Base-by-base conservation (phyloP, 2,329 filamentous ascomycete species). In the Colletotrichum caudatum region DNA sequence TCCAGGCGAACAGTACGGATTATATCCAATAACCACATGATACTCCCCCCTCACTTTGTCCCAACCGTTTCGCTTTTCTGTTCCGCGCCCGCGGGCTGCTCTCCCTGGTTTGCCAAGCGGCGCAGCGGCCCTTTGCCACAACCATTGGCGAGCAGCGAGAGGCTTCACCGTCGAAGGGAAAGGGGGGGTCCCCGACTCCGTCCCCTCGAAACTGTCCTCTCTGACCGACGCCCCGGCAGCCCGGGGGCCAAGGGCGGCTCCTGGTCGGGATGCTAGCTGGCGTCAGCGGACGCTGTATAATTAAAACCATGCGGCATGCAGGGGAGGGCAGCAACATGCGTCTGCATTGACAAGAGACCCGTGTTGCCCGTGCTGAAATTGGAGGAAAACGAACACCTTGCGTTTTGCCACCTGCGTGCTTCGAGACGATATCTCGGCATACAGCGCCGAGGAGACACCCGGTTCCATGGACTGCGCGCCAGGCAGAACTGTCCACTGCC, bases 191-290 rank as follows among this genome's bases (percentile, higher is more conserved):
- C 12, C 29, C 29, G 33, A 2, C 2, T 7, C 29, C 44, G 20
- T 14, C 12, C 39, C 39, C 56, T n/a, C 29, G 46, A 46, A 14
- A 26, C 12, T 16, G 8, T 48, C 26, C 37, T 48, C 41, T n/a
- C 8, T 18, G 11, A 7, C 85, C 0, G 84, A 51, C 76, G 79
- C 82, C 11, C 85, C 79, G 6, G 88, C 77, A 3, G 84, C 84
- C 2, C 86, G 58, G 70, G 81, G n/a, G 83, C 83, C 76, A 91
- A 86, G 0, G 88, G 89, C 78, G 90, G 79, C 81, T 92, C 89
- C 71, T 4, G 91, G 90, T 0, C 89, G 90, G 77, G 1, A 92
- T 87, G 74, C 89, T 0, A 89, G 26, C 90, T 16, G 89, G 89
- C 56, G 75, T 84, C 89, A 74, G 90, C 87, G 0, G 89, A 89